A percentile compares a stretch with the other conserved stretches of the same genome.
These are phyloP conservation scores for Kluyveromyces wickerhamii DNA, from an alignment of 805 yeast genomes.

Conservation along the genomic window DNA sequence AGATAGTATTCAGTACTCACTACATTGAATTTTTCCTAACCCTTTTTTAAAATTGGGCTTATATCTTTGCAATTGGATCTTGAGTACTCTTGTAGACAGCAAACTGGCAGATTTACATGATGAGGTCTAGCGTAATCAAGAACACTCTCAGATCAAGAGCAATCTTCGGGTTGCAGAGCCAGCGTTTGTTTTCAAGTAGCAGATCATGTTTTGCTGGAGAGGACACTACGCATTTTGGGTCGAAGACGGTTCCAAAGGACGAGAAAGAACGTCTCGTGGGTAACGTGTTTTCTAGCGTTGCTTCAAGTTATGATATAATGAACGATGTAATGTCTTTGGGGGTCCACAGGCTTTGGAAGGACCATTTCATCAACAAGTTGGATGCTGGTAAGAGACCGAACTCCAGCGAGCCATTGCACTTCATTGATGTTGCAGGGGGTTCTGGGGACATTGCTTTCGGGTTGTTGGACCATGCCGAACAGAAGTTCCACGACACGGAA, in stretches of 20 bases:
- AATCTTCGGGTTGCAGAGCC: background rate
- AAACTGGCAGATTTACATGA: no score
- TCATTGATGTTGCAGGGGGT: constrained; percentile 97
- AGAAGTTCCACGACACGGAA: constrained; percentile 61
- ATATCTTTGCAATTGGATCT: no score
- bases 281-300: constrained; percentile 89
- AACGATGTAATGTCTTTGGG: constrained; percentile 98
- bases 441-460: constrained; percentile 98
- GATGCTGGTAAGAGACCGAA: constrained; percentile 95
- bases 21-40: no score
- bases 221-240: constrained; percentile 87
- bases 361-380: constrained; percentile 74
- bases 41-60: no score
- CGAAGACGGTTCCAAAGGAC: constrained; percentile 65
- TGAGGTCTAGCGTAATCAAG: background rate
- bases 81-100: no score
- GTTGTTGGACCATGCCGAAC: constrained; percentile 80
- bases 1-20: no score
- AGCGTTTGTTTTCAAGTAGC: background rate
- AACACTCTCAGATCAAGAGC: background rate
- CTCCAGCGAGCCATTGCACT: constrained; percentile 63
- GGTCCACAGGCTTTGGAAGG: constrained; percentile 90
- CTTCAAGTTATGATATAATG: constrained; percentile 91
- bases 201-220: background rate
- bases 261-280: constrained; percentile 80